Percentiles rank a stretch among this genome's conserved stretches.
phyloP scores from a whole-genome alignment of 2,329 filamentous ascomycete genomes.

The Leptographium radiaticola region DNA sequence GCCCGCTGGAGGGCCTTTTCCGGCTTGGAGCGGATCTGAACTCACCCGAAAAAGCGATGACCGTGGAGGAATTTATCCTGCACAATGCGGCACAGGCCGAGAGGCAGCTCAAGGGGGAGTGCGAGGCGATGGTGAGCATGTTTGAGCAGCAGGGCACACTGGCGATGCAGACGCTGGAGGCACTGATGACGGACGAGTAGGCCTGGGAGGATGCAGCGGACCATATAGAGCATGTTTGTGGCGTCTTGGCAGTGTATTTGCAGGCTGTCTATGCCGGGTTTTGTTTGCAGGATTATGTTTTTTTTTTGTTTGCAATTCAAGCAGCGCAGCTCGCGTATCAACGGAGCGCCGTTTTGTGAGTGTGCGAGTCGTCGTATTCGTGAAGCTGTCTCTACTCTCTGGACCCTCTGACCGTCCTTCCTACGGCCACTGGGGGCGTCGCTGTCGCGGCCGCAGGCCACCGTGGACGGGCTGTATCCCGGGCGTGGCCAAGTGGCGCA shows the following conservation, averaged over 20 bases:
- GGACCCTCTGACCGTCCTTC: neutral
- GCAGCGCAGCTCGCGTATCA: neutral
- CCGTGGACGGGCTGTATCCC: neutral
- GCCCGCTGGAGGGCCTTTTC: conserved; percentile 33
- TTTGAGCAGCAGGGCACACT: conserved; percentile 76
- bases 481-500: neutral
- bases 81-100: conserved; percentile 72
- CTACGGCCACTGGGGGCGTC: neutral
- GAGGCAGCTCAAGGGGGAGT: conserved; percentile 63
- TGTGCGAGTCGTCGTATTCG: neutral
- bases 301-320: neutral
- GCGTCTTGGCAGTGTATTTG: neutral
- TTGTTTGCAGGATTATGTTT: neutral
- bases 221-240: neutral
- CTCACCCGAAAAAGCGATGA: conserved; percentile 75
- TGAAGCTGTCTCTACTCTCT: neutral
- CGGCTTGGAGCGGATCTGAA: conserved; percentile 49
- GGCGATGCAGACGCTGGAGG: conserved; percentile 67
- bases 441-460: neutral
- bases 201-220: neutral
- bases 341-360: neutral
- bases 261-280: neutral
- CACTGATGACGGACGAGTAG: conserved; percentile 41
- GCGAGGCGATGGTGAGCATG: conserved; percentile 65
- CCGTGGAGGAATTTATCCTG: conserved; percentile 83